Conservation (phyloP, 331 rosid species). For the Acacia concinna region DNA sequence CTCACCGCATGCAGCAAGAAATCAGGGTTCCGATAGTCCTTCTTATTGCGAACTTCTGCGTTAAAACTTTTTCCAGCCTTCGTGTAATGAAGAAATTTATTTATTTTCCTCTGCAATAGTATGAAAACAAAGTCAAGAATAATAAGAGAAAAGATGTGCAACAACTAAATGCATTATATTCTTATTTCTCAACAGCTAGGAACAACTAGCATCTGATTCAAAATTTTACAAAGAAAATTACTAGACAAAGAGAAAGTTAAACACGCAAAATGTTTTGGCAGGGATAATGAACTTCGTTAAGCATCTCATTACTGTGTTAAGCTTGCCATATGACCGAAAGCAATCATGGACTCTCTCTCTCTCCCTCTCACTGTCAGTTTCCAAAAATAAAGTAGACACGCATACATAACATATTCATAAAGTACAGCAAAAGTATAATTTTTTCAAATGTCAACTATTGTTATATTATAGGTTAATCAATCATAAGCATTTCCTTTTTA, state of each 20-base stretch:
- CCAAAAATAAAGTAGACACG: neutral
- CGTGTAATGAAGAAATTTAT: slow-evolving; percentile 82
- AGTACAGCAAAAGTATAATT: neutral
- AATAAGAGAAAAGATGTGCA: slow-evolving; percentile 11
- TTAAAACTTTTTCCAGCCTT: slow-evolving; percentile 94
- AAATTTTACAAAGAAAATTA: neutral
- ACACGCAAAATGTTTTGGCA: neutral
- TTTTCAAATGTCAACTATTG: neutral
- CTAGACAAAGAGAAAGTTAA: neutral
- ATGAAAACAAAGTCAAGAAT: slow-evolving; percentile 21
- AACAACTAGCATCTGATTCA: neutral
- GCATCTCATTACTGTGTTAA: neutral
- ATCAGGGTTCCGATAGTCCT: slow-evolving; percentile 94
- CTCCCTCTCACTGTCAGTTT: neutral
- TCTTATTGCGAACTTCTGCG: slow-evolving; percentile 90
- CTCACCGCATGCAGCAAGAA: slow-evolving; percentile 92
- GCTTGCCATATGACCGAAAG: neutral
- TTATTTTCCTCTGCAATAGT: slow-evolving; percentile 73
- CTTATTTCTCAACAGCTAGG: neutral
- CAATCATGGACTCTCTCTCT: slow-evolving; percentile 1
- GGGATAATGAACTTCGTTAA: neutral
- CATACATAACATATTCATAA: neutral
- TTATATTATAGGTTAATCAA: neutral
- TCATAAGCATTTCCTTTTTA: neutral
- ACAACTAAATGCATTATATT: neutral